phyloP scores from a whole-genome alignment of 345 rosid species.

The Eucalyptus tenuipes region DNA sequence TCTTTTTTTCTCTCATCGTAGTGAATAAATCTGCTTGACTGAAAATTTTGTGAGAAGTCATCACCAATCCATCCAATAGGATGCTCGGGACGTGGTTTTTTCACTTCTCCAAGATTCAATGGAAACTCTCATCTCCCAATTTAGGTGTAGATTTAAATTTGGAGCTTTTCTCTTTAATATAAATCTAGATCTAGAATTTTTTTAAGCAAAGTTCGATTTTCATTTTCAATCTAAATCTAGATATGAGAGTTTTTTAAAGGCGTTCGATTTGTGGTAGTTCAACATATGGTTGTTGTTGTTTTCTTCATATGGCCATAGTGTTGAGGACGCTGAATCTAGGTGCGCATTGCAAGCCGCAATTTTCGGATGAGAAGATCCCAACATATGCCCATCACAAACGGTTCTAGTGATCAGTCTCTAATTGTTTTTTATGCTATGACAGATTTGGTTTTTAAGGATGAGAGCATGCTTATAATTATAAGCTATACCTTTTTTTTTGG shows the following conservation, averaged over 20 bases:
- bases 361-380: neutral
- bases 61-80: neutral
- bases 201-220: too few relatives aligned
- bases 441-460: too few relatives aligned
- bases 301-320: neutral
- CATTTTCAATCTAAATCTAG: neutral
- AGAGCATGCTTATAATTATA: too few relatives aligned
- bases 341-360: neutral
- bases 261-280: neutral
- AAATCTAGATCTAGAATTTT: neutral
- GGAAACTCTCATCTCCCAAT: neutral
- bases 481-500: too few relatives aligned
- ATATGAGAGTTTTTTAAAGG: too few relatives aligned
- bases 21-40: too few relatives aligned
- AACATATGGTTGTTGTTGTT: too few relatives aligned
- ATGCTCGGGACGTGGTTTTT: neutral
- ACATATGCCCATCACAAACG: neutral
- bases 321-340: neutral
- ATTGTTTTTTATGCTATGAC: too few relatives aligned
- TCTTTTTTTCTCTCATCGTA: too few relatives aligned
- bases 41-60: neutral
- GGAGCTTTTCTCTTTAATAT: neutral
- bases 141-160: neutral
- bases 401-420: accelerated
- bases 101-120: neutral